phyloP scores from a whole-genome alignment of 163 green algal genomes.

The Picocystis sp. region DNA sequence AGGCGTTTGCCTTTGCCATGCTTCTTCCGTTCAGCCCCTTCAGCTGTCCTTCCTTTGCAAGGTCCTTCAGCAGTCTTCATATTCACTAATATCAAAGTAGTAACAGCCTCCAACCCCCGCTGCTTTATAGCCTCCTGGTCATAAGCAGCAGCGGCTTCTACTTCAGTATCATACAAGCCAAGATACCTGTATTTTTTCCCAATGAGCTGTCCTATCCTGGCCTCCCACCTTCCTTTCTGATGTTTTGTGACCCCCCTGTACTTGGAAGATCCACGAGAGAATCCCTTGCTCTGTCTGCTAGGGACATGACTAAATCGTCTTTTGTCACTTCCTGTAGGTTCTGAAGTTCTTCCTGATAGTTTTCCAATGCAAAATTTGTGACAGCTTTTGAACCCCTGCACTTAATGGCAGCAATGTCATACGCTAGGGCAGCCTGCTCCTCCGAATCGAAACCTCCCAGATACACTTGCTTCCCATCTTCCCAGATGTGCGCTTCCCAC shows the following conservation, averaged over 20 bases:
- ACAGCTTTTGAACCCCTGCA: conserved; percentile 30
- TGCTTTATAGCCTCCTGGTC: conserved; percentile 51
- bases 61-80: too few relatives aligned
- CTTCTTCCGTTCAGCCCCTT: too few relatives aligned
- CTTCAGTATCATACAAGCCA: conserved; percentile 59
- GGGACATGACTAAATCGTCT: conserved; percentile 49
- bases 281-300: conserved; percentile 49
- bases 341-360: conserved; percentile 38
- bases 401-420: conserved; percentile 65
- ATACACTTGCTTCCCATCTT: conserved; percentile 49
- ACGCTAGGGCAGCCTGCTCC: conserved; percentile 57
- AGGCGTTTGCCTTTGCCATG: too few relatives aligned
- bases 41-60: too few relatives aligned
- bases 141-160: conserved; percentile 68
- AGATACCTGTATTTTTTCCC: conserved; percentile 29
- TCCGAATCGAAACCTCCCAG: conserved; percentile 46
- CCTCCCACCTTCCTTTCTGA: conserved; percentile 67
- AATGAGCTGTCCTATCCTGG: conserved; percentile 46
- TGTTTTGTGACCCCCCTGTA: conserved; percentile 59
- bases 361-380: conserved; percentile 43
- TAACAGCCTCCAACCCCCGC: conserved; percentile 39
- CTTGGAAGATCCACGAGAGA: conserved; percentile 27
- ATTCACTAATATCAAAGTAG: conserved; percentile 6
- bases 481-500: conserved; percentile 67
- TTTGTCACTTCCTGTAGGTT: conserved; percentile 36